phyloP scores from a whole-genome alignment of 495 filamentous ascomycete genomes.

The Chaetomium tenue region DNA sequence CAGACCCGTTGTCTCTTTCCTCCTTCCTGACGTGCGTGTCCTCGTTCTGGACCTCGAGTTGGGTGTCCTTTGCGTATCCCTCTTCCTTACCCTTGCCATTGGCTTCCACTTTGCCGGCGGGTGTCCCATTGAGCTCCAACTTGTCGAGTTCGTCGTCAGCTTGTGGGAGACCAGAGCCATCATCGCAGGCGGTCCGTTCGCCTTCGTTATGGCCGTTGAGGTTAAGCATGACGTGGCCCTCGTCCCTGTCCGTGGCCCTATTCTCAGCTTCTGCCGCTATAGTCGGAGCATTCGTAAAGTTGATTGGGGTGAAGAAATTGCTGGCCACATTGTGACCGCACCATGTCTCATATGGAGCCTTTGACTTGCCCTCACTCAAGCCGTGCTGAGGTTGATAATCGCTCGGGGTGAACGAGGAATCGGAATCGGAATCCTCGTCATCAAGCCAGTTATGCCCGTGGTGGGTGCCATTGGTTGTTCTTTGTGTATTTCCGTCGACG shows the following conservation, averaged over 20 bases:
- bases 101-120: background rate
- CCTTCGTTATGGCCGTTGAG: no score
- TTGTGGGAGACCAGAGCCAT: background rate
- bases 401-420: slow-evolving; percentile 8
- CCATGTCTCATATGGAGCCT: background rate
- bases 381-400: background rate
- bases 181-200: background rate
- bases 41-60: background rate
- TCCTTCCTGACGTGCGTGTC: background rate
- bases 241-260: background rate
- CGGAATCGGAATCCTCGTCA: background rate
- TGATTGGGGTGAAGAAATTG: background rate
- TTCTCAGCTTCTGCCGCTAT: no score
- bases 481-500: background rate
- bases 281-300: background rate
- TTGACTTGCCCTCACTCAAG: background rate
- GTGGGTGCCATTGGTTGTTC: background rate
- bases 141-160: background rate
- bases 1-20: background rate
- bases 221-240: background rate
- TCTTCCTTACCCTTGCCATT: background rate
- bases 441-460: background rate
- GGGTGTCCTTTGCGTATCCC: background rate
- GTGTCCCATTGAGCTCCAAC: background rate
- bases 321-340: background rate